Evolutionary conservation across 2,329 filamentous ascomycete genomes (phyloP).

Genomic region (Aplosporella prunicola): DNA sequence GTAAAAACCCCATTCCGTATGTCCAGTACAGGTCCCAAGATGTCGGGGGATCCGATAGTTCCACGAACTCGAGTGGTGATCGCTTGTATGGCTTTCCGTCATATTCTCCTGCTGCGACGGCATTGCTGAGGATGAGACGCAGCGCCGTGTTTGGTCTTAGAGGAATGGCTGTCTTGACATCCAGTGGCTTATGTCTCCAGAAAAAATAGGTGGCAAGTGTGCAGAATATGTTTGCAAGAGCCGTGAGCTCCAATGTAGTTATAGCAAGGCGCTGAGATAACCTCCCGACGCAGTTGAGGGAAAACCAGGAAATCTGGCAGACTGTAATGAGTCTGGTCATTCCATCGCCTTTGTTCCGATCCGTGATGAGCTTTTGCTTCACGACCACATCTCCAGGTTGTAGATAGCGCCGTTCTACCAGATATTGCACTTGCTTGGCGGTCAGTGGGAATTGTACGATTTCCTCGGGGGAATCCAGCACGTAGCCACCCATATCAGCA

Average conservation of each 20-base stretch:
- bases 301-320: conserved; percentile 17
- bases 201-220: conserved; percentile 18
- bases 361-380: conserved; percentile 13
- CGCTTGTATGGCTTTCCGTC: conserved; percentile 16
- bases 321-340: conserved; percentile 13
- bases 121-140: conserved; percentile 16
- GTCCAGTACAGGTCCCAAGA: background rate
- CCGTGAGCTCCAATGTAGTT: conserved; percentile 21
- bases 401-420: conserved; percentile 18
- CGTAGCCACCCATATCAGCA: conserved; percentile 34
- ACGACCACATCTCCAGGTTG: conserved; percentile 12
- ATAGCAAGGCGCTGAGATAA: conserved; percentile 14
- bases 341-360: conserved; percentile 18
- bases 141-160: conserved; percentile 13
- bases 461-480: conserved; percentile 22
- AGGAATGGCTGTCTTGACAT: conserved; percentile 16
- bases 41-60: background rate
- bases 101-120: conserved; percentile 8
- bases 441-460: conserved; percentile 28
- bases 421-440: conserved; percentile 23
- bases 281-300: conserved; percentile 12
- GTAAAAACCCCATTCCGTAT: background rate
- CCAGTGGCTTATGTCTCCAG: conserved; percentile 23
- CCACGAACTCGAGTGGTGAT: conserved; percentile 28
- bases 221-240: conserved; percentile 20